phyloP scores from a whole-genome alignment of 208 protist genomes.

The Tetramitus jugosus region DNA sequence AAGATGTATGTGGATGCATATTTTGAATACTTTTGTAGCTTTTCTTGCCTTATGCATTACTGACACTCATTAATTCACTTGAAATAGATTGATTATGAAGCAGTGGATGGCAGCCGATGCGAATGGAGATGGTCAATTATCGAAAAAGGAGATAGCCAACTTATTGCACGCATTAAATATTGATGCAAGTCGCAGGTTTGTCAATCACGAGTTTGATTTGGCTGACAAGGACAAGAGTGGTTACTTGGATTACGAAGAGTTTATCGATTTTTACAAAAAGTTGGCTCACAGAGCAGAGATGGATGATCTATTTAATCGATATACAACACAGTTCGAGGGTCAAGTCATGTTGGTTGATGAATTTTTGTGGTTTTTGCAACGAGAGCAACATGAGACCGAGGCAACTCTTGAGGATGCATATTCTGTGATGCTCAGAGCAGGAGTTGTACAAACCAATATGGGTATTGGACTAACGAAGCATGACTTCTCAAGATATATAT shows the following conservation, averaged over 20 bases:
- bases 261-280: constrained; percentile 20
- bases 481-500: constrained; percentile 26
- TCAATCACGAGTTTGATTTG: constrained; percentile 8
- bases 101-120: constrained; percentile 14
- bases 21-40: no score
- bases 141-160: background rate
- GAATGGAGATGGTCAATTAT: constrained; percentile 3
- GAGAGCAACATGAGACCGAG: constrained; percentile 28
- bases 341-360: background rate
- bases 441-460: background rate
- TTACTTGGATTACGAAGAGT: constrained; percentile 17
- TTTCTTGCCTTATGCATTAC: no score
- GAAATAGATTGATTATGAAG: constrained; percentile 13
- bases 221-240: constrained; percentile 16
- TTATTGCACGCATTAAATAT: background rate
- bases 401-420: background rate
- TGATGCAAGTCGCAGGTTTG: background rate
- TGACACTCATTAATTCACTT: no score
- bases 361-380: constrained; percentile 35
- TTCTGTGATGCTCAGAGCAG: background rate
- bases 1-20: no score
- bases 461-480: background rate
- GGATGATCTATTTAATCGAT: constrained; percentile 19
- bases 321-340: background rate
- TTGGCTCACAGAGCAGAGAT: background rate